phyloP scores from a whole-genome alignment of 1,284 basidiomycete species.

The Sporisorium exsertum region DNA sequence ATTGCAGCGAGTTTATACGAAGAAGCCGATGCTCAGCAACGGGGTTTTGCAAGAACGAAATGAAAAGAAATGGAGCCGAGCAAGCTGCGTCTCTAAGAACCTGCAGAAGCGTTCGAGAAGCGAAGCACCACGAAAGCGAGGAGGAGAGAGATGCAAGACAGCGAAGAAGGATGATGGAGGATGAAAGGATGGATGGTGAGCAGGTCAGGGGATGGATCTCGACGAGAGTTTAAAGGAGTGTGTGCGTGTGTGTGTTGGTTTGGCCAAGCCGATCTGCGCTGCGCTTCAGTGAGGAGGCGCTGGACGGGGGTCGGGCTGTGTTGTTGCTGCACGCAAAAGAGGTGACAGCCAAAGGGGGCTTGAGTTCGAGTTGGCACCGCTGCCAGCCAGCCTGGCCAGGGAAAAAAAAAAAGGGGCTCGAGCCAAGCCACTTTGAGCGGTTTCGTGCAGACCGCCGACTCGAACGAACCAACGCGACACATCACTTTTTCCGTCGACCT shows the following conservation, averaged over 20 bases:
- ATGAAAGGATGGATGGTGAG: slow-evolving; percentile 8
- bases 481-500: no score
- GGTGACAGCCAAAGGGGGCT: slow-evolving; percentile 14
- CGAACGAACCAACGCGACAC: slow-evolving; percentile 38
- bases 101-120: slow-evolving; percentile 14
- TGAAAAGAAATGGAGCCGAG: slow-evolving; percentile 18
- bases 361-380: slow-evolving; percentile 28
- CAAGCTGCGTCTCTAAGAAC: slow-evolving; percentile 34
- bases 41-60: slow-evolving; percentile 20
- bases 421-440: slow-evolving; percentile 23
- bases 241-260: slow-evolving; percentile 15
- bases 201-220: slow-evolving; percentile 8
- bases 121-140: slow-evolving; percentile 12
- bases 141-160: slow-evolving; percentile 4
- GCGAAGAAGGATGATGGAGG: slow-evolving; percentile 24
- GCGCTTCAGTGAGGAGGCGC: neutral
- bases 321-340: slow-evolving; percentile 12
- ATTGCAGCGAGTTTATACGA: slow-evolving; percentile 20
- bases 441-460: slow-evolving; percentile 22
- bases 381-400: neutral
- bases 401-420: slow-evolving; percentile 38
- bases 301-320: slow-evolving; percentile 8
- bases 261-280: slow-evolving; percentile 2
- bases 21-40: slow-evolving; percentile 42
- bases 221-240: slow-evolving; percentile 30